A percentile compares a stretch with the other conserved stretches of the same genome.
Evolutionary conservation across 2,329 filamentous ascomycete species (phyloP).

Genomic region (Claviceps sp.): DNA sequence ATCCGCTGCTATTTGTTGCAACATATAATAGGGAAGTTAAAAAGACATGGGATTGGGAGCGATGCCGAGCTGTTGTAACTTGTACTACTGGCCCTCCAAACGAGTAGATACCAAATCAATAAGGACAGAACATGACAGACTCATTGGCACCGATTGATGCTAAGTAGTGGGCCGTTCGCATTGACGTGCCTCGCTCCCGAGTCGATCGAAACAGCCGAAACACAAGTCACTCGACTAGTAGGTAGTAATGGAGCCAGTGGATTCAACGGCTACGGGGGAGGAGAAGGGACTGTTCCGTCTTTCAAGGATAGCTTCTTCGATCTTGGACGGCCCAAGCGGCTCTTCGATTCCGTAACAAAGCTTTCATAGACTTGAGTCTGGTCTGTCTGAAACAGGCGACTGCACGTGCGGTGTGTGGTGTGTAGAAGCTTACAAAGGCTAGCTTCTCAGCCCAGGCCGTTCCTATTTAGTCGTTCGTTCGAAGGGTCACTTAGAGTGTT

Average conservation of each 20-base stretch:
- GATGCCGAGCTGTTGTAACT: neutral
- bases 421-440: slow-evolving; percentile 3
- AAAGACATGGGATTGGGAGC: neutral
- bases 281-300: slow-evolving; percentile 1
- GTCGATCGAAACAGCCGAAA: slow-evolving; percentile 12
- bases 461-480: neutral
- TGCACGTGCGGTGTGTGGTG: slow-evolving; percentile 4
- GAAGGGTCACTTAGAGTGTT: neutral
- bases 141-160: slow-evolving; percentile 5
- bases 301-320: slow-evolving; percentile 5
- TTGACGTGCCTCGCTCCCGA: slow-evolving; percentile 6
- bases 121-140: slow-evolving; percentile 2
- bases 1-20: slow-evolving; percentile 5
- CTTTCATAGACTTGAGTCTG: slow-evolving; percentile 5
- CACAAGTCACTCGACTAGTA: slow-evolving; percentile 6
- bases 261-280: slow-evolving; percentile 1
- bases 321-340: slow-evolving; percentile 10
- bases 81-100: neutral
- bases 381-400: slow-evolving; percentile 11
- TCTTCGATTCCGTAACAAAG: slow-evolving; percentile 4
- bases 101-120: slow-evolving; percentile 1
- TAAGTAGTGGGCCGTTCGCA: slow-evolving; percentile 8
- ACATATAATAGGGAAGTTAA: slow-evolving; percentile 1
- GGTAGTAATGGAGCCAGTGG: neutral
- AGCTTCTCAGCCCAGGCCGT: neutral